Evolutionary conservation across 164 flowering plant genomes (phyloP).

Genomic region (Stephania yunnanensis): DNA sequence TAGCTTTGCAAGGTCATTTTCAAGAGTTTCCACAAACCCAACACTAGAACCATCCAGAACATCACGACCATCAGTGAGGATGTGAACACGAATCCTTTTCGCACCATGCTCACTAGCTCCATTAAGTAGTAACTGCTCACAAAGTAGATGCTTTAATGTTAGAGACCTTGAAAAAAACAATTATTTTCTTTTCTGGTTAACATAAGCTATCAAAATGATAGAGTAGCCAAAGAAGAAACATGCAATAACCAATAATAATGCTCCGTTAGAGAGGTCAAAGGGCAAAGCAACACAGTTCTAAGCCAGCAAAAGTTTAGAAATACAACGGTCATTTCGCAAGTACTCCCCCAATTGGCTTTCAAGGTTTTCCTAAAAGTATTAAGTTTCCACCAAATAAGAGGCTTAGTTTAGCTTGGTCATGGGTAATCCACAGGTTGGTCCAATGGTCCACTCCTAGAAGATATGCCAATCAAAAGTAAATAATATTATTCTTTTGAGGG

Average conservation of each 20-base stretch:
- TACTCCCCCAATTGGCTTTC: neutral
- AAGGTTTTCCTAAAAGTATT: neutral
- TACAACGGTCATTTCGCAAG: neutral
- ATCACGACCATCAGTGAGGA: conserved; percentile 97
- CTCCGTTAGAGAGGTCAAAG: neutral
- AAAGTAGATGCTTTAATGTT: neutral
- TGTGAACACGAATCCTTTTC: conserved; percentile 89
- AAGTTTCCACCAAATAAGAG: neutral
- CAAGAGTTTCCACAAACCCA: conserved; percentile 84
- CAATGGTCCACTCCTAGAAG: neutral
- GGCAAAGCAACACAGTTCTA: neutral
- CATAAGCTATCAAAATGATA: neutral
- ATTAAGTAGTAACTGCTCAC: conserved; percentile 68
- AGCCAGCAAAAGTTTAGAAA: neutral
- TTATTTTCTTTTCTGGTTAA: neutral
- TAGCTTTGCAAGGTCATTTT: conserved; percentile 65
- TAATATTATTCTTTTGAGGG: neutral
- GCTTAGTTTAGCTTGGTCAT: neutral
- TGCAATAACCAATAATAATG: neutral
- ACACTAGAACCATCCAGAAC: conserved; percentile 94
- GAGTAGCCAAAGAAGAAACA: neutral
- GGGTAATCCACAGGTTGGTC: neutral
- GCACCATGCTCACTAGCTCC: conserved; percentile 83
- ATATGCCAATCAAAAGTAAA: neutral
- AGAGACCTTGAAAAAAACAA: neutral